Evolutionary conservation across 2,329 filamentous ascomycete genomes (phyloP).

Genomic region (Colletotrichum sp.): DNA sequence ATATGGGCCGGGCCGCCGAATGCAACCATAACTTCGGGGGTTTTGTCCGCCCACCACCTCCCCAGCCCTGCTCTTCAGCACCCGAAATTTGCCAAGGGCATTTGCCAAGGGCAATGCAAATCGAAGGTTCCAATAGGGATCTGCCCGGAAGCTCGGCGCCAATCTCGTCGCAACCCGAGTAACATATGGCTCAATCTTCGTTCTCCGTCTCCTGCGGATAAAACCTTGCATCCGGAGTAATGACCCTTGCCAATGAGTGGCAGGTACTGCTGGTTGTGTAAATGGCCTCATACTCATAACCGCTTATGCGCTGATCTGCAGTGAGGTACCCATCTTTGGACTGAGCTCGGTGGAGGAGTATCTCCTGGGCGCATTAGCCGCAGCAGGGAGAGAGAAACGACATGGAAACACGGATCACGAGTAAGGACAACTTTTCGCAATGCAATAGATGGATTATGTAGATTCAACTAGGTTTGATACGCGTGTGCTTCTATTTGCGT

Average conservation of each 20-base stretch:
- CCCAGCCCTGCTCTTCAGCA: not conserved
- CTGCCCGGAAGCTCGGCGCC: not conserved
- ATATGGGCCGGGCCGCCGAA: not conserved
- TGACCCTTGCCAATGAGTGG: not conserved
- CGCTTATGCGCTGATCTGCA: not conserved
- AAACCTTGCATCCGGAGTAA: not conserved
- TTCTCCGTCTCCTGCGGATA: not conserved
- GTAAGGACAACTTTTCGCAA: not conserved
- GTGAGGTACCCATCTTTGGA: not conserved
- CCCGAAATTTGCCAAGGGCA: not conserved
- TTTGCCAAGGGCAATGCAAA: not conserved
- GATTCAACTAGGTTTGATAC: not conserved
- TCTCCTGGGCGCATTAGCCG: not conserved
- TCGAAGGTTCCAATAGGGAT: not conserved
- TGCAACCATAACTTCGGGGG: not conserved
- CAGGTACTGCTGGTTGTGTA: not conserved
- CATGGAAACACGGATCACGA: not conserved
- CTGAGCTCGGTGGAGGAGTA: not conserved
- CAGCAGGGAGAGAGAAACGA: accelerated
- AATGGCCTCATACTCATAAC: not conserved
- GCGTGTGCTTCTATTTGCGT: not conserved
- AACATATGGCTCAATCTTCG: not conserved
- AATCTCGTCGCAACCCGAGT: not conserved
- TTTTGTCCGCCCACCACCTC: not conserved
- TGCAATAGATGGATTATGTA: not conserved